These are phyloP conservation scores for Mallotus nudiflorus DNA, from an alignment of 345 rosid genomes.

Conservation along the genomic window DNA sequence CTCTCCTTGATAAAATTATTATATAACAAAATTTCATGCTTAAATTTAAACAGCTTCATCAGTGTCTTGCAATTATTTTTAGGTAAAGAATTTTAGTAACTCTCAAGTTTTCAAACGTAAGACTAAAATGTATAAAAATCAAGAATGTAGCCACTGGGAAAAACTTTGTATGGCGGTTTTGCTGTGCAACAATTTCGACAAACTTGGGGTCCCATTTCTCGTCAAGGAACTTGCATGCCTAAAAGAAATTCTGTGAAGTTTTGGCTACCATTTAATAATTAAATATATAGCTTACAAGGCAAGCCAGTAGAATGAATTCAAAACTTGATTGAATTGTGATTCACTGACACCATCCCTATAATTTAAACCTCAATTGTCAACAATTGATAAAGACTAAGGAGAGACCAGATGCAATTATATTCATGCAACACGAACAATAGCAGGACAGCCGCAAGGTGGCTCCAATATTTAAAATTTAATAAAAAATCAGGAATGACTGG, in stretches of 20 bases:
- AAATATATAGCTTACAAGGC: neutral
- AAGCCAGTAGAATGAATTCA: slow-evolving; percentile 27
- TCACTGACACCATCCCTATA: slow-evolving; percentile 98
- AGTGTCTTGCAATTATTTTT: too few species aligned
- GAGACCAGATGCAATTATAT: neutral
- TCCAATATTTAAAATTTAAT: too few species aligned
- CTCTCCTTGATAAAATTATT: too few species aligned
- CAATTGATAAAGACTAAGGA: neutral
- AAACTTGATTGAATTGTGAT: slow-evolving; percentile 84
- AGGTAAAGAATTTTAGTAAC: too few species aligned
- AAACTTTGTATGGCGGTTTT: slow-evolving; percentile 89
- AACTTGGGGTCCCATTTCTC: slow-evolving; percentile 70
- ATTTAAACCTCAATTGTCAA: neutral
- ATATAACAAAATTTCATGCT: too few species aligned
- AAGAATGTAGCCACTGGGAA: too few species aligned
- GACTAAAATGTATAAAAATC: too few species aligned
- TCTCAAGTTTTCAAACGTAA: too few species aligned
- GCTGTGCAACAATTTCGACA: slow-evolving; percentile 77
- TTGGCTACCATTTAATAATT: neutral
- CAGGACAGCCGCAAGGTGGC: too few species aligned
- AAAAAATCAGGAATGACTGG: too few species aligned
- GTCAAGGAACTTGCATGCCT: slow-evolving; percentile 91
- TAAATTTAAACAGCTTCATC: too few species aligned
- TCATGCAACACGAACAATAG: too few species aligned
- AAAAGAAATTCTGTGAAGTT: slow-evolving; percentile 1